Evolutionary conservation across 1,284 basidiomycete genomes (phyloP).

Genomic region (Puccinia polysora): DNA sequence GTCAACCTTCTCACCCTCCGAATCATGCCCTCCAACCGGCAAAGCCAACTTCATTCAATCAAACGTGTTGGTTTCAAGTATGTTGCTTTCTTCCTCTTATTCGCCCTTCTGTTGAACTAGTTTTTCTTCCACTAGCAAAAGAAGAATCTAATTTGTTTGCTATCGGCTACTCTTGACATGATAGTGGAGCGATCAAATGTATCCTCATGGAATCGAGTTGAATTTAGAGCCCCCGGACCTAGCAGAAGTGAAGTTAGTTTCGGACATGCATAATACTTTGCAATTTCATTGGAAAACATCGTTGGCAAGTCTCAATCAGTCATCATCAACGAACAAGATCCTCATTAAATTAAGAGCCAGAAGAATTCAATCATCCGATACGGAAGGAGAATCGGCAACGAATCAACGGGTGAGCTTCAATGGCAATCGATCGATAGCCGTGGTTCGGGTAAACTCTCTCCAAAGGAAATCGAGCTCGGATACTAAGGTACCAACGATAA

Average conservation of each 20-base stretch:
- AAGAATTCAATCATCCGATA: slow-evolving; percentile 1
- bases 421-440: not conserved
- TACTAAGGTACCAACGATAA: not conserved
- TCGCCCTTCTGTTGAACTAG: too few species aligned
- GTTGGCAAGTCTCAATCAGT: not conserved
- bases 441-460: not conserved
- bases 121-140: too few species aligned
- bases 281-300: slow-evolving; percentile 34
- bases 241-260: slow-evolving; percentile 23
- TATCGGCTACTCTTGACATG: not conserved
- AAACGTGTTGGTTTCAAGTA: slow-evolving; percentile 42
- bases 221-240: slow-evolving; percentile 23
- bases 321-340: not conserved
- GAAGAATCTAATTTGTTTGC: not conserved
- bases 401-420: not conserved
- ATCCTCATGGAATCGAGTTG: slow-evolving; percentile 35
- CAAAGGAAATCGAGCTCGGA: not conserved
- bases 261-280: slow-evolving; percentile 20
- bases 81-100: slow-evolving; percentile 5
- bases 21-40: not conserved
- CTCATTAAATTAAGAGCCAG: slow-evolving; percentile 17
- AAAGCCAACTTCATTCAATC: not conserved
- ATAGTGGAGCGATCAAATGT: slow-evolving; percentile 43
- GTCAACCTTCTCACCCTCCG: too few species aligned
- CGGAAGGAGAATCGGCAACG: not conserved